These are phyloP conservation scores for Neurospora sublineolata DNA, from an alignment of 495 filamentous ascomycete species.

Conservation along the genomic window DNA sequence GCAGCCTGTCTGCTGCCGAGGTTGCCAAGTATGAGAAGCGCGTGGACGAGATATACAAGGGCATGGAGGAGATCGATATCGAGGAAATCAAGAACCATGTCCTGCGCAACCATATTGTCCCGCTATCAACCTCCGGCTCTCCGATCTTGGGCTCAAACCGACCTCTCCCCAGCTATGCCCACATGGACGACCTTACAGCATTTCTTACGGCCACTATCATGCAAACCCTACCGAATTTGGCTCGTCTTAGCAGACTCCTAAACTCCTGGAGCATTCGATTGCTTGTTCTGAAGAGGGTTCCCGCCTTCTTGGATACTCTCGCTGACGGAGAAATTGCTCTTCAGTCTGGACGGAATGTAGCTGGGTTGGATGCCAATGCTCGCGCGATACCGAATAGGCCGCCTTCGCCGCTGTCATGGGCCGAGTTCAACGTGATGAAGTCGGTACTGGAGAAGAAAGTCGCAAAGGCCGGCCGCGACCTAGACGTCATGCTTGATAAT, in stretches of 20 bases:
- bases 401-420: conserved; percentile 27
- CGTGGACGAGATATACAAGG: conserved; percentile 64
- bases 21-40: conserved; percentile 59
- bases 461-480: conserved; percentile 50
- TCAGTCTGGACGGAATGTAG: conserved; percentile 47
- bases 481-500: conserved; percentile 76
- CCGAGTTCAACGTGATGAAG: conserved; percentile 51
- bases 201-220: conserved; percentile 81
- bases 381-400: conserved; percentile 5
- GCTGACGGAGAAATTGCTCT: conserved; percentile 50
- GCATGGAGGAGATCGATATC: conserved; percentile 68
- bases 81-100: conserved; percentile 88
- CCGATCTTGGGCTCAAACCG: conserved; percentile 37
- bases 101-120: conserved; percentile 61
- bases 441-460: conserved; percentile 58
- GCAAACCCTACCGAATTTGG: conserved; percentile 74
- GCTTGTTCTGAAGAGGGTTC: conserved; percentile 57
- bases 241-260: conserved; percentile 55
- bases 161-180: conserved; percentile 36
- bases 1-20: conserved; percentile 50
- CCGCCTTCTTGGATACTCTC: conserved; percentile 57
- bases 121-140: conserved; percentile 38
- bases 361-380: conserved; percentile 24
- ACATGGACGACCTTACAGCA: conserved; percentile 75
- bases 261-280: conserved; percentile 68